Evolutionary conservation across 345 rosid species (phyloP), one percentile per base, ranked within the genome.

Genomic region (Aethionema arabicum): DNA sequence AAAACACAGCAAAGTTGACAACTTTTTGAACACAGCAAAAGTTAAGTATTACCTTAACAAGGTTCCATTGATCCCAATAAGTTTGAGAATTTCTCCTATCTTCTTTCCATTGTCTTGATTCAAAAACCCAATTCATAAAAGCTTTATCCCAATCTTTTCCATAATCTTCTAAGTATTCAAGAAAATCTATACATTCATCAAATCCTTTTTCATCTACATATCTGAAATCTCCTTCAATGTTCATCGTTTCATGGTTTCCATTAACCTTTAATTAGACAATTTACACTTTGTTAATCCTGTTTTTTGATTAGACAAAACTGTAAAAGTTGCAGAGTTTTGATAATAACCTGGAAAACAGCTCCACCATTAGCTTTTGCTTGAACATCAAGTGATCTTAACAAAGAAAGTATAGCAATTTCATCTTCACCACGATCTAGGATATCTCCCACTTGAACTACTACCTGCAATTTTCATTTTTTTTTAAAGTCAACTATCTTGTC

Each of bases 161-260:
- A 62, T 61, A 63, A 56, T 77, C 80, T 5, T 73, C 80, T 84
- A 84, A 75, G 78, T 82, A 79, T 31, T 85, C 85, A 52, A 89
- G 79, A 74, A 89, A 92, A 66, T 79, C 80, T 30, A 67, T 49
- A 42, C 93, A 86, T 72, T 89, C 98, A 68, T 87, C 91, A 75
- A 82, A 92, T 35, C 77, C 96, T 30, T 84, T 82, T 0, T 84
- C 55, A 32, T 85, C 96, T 39, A 81, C 96, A 54, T 82, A 92
- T 79, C 96, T 78, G 77, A 73, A 92, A 72, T 89, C 96, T 31
- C 93, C 93, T 81, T 86, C 98, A 54, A 92, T 89, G 64, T 85
- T 92, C 86, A 89, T 86, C 5, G 93, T 88, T 80, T 89, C 96
- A 27, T 92, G 96, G 67, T 92, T 92, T 66, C 98, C 98, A 67